phyloP scores from a whole-genome alignment of 257 asterid species.

The Lantana camara region DNA sequence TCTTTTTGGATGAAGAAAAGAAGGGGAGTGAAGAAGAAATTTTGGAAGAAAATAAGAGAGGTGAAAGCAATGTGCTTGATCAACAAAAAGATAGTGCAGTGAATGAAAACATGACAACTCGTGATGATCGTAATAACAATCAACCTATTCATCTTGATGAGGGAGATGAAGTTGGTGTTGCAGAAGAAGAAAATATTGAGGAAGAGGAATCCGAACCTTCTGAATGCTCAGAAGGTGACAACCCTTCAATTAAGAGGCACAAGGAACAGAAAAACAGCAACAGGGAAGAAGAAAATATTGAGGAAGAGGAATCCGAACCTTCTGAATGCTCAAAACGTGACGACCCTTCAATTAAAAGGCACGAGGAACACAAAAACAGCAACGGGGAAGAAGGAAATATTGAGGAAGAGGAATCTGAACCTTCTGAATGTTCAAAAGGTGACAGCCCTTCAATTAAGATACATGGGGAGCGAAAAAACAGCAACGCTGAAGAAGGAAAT shows the following conservation, averaged over 20 bases:
- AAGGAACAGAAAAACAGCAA: not conserved
- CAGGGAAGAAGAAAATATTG: slow-evolving; percentile 26
- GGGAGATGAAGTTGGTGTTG: slow-evolving; percentile 9
- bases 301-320: slow-evolving; percentile 27
- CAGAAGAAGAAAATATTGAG: slow-evolving; percentile 27
- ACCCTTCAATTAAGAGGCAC: no score
- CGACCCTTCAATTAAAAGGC: no score
- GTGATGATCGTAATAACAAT: slow-evolving; percentile 8
- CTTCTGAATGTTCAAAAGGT: slow-evolving; percentile 27
- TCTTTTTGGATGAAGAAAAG: slow-evolving; percentile 46
- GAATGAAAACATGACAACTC: slow-evolving; percentile 11
- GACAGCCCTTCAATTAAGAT: slow-evolving; percentile 27
- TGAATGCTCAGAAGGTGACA: slow-evolving; percentile 25
- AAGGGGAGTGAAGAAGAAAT: slow-evolving; percentile 29
- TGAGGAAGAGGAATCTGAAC: slow-evolving; percentile 30
- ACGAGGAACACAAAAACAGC: slow-evolving; percentile 11
- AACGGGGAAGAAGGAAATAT: slow-evolving; percentile 22
- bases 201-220: slow-evolving; percentile 32
- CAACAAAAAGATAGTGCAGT: slow-evolving; percentile 22
- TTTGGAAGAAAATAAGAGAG: slow-evolving; percentile 29
- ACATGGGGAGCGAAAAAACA: not conserved
- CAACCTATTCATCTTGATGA: slow-evolving; percentile 24
- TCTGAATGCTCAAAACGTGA: slow-evolving; percentile 13
- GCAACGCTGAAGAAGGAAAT: slow-evolving; percentile 26
- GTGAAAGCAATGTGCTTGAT: slow-evolving; percentile 23